Base-by-base conservation (phyloP, 2,329 filamentous ascomycete genomes). In the Fusarium veterinarium region DNA sequence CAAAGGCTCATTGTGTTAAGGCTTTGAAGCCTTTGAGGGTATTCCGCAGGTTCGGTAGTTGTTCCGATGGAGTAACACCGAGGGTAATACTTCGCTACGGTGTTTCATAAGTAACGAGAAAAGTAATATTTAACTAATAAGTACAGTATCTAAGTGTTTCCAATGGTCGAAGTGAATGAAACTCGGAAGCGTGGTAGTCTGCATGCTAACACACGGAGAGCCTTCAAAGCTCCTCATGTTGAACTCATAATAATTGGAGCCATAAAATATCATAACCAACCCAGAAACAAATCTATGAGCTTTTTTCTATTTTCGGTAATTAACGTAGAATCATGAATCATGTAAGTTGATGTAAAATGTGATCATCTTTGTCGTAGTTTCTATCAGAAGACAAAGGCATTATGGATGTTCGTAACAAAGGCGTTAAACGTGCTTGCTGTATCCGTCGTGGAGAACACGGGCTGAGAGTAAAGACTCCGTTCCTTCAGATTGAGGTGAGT, bases 361-460 rank as follows among this genome's bases (percentile, higher is more conserved):
- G 13, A 31, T 33, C 52, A 41, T 70, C 59, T 53, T 65, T 65
- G 64, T 56, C 52, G 28, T 72, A n/a, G 40, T 42, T 30, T 58
- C 45, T 56, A 23, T n/a, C 68, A 38, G 41, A 51, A 52, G 55
- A 59, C 51, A 66, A 70, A 57, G 45, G 38, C 31, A 40, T 53
- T 66, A 40, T 58, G 9, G 14, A 28, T 60, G 42, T 51, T 66
- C 42, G 14, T 45, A 31, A 67, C 51, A 52, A 61, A 61, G 52
- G 58, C 48, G 38, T 60, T 44, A 70, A 17, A 45, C 51, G n/a
- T 49, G 41, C 19, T 52, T 60, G 56, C 60, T 63, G 35, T 69
- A 76, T n/a, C 64, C 49, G 28, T 67, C 58, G 17, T 72, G 65
- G 37, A 75, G 60, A 42, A 69, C 40, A 44, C 61, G 60, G 6